Base-by-base conservation (phyloP, 345 rosid species). In the Lagerstroemia speciosa region DNA sequence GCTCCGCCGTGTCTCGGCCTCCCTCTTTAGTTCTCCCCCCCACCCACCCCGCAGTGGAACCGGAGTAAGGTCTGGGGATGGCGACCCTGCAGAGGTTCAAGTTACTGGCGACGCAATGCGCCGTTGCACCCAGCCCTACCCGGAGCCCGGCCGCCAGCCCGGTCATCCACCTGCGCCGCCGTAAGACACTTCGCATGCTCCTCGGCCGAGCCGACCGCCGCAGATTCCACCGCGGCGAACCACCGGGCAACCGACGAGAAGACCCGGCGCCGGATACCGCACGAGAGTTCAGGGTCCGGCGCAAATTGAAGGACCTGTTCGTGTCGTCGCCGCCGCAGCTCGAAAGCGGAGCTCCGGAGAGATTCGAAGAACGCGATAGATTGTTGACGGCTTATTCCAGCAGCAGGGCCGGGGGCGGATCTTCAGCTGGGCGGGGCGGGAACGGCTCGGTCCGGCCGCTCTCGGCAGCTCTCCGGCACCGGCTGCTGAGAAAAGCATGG, bases 21-120 rank as follows among this genome's bases (percentile, higher is more conserved):
- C 62, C 12, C 33, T 20, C 37, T 20, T 29, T 8, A 36, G 38
- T 36, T 9, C 38, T 63, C 8, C 3, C 10, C 8, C 66, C 8
- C 38, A 36, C 38, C 7, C 38, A n/a, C n/a, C n/a, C n/a, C n/a
- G n/a, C n/a, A n/a, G n/a, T 36, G 7, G 38, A 9, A 36, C 8
- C 2, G 38, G 38, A 36, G 38, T 36, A 36, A 36, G 38, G 38
- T 36, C 38, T 36, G 38, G 7, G 38, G 38, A 90, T 89, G 94
- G 85, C 86, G 67, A 80, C 89, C 60, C 85, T 93, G 6, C 98
- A 90, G 62, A 86, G 82, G 73, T 86, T 93, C 72, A 93, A 93
- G 89, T 84, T 87, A n/a, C 66, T 93, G 43, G 97, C 98, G 11
- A 82, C 92, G 40, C 96, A 86, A 76, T 93, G 98, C 76, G 75